These are phyloP conservation scores for Colletotrichum viniferum DNA, from an alignment of 2,329 filamentous ascomycete genomes.

Conservation along the genomic window DNA sequence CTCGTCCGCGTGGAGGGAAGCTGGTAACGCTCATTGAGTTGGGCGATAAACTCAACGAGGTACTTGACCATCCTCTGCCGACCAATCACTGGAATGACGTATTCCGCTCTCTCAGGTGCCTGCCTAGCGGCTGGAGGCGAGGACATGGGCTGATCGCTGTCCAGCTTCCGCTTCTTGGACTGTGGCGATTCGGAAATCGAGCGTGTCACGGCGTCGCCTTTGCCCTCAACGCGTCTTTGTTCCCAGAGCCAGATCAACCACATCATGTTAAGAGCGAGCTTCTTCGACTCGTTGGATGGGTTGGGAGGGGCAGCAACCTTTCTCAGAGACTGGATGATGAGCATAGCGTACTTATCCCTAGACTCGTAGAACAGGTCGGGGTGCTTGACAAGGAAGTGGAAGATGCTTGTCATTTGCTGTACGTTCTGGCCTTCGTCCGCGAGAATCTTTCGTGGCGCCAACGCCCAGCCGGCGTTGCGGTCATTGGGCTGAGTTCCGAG, in stretches of 20 bases:
- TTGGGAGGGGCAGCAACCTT: slow-evolving; percentile 87
- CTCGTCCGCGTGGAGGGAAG: slow-evolving; percentile 73
- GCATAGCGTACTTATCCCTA: slow-evolving; percentile 84
- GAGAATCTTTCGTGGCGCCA: slow-evolving; percentile 87
- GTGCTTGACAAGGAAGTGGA: slow-evolving; percentile 93
- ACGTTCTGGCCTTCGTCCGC: slow-evolving; percentile 94
- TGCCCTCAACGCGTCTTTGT: slow-evolving; percentile 75
- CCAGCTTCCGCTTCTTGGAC: slow-evolving; percentile 77
- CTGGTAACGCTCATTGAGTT: slow-evolving; percentile 83
- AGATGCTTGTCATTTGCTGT: slow-evolving; percentile 96
- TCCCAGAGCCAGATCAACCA: slow-evolving; percentile 94
- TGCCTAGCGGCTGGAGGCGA: slow-evolving; percentile 58
- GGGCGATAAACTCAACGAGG: slow-evolving; percentile 92
- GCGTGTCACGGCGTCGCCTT: slow-evolving; percentile 40
- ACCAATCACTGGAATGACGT: slow-evolving; percentile 68
- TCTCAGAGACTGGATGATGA: slow-evolving; percentile 86
- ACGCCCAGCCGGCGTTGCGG: slow-evolving; percentile 83
- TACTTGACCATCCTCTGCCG: slow-evolving; percentile 90
- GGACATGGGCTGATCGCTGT: slow-evolving; percentile 60
- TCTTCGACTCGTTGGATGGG: slow-evolving; percentile 89
- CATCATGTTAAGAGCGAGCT: slow-evolving; percentile 88
- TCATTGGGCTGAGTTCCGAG: slow-evolving; percentile 72
- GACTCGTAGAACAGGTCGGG: slow-evolving; percentile 94
- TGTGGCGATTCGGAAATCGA: slow-evolving; percentile 72
- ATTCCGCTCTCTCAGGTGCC: slow-evolving; percentile 63